Evolutionary conservation across 202 grass and related monocot genomes (phyloP).

Genomic region (Zoysia matrella): DNA sequence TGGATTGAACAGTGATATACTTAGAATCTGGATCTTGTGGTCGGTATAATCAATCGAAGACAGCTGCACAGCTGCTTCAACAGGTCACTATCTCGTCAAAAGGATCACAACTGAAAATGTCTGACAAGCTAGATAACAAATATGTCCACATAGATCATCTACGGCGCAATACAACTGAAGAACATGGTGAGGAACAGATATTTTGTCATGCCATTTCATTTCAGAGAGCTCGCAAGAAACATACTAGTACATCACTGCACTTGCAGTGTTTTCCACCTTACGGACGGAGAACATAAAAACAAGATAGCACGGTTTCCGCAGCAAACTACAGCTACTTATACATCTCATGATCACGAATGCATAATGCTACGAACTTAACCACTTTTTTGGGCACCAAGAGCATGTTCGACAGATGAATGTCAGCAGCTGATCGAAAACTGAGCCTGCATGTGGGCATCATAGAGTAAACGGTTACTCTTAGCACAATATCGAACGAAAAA

Average conservation of each 20-base stretch:
- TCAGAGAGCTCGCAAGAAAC: neutral
- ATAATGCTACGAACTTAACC: constrained; percentile 20
- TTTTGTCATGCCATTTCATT: neutral
- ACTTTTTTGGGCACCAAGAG: neutral
- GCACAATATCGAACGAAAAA: neutral
- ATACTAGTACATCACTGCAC: neutral
- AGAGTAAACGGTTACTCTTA: constrained; percentile 9
- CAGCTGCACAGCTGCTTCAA: neutral
- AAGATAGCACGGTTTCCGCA: constrained; percentile 19
- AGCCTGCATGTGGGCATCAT: constrained; percentile 31
- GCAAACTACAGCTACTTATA: constrained; percentile 23
- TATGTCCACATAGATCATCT: neutral
- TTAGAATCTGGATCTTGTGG: neutral
- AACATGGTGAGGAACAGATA: neutral
- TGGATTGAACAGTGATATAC: constrained; percentile 20
- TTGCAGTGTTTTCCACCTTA: neutral
- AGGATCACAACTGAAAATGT: neutral
- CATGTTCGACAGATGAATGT: constrained; percentile 50
- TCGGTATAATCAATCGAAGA: neutral
- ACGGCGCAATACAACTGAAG: neutral
- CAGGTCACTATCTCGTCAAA: neutral
- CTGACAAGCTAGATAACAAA: neutral
- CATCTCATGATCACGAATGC: constrained; percentile 14
- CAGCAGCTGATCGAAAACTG: neutral
- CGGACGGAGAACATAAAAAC: neutral